These are phyloP conservation scores for Coccomyxa sp. DNA, from an alignment of 139 green algal species.

Conservation along the genomic window DNA sequence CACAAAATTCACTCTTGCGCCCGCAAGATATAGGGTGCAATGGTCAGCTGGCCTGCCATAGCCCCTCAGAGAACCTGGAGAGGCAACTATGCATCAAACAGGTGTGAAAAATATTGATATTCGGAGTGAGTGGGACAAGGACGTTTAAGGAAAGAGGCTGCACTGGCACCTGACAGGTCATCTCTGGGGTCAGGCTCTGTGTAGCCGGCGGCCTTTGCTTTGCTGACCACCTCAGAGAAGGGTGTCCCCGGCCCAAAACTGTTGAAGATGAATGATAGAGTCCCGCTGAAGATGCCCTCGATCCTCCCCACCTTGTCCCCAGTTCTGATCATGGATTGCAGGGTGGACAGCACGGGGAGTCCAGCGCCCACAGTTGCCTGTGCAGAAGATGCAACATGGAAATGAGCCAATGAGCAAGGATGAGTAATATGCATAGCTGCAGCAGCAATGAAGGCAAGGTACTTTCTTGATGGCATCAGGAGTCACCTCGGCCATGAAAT, in stretches of 20 bases:
- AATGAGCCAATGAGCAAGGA: background rate
- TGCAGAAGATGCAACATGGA: background rate
- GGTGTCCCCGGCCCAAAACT: slow-evolving; percentile 31
- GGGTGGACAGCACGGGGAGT: slow-evolving; percentile 71
- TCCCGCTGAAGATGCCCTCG: slow-evolving; percentile 65
- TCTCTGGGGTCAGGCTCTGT: slow-evolving; percentile 80
- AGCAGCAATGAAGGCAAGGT: background rate
- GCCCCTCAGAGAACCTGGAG: background rate
- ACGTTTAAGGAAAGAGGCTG: no score
- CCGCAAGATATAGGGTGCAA: background rate
- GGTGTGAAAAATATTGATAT: no score
- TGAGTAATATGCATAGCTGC: background rate
- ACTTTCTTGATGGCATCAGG: background rate
- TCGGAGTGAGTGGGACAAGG: no score
- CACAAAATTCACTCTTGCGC: background rate
- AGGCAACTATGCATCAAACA: background rate
- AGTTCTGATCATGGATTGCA: slow-evolving; percentile 57
- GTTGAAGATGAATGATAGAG: slow-evolving; percentile 84
- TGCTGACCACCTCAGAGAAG: slow-evolving; percentile 61
- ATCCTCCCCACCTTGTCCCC: slow-evolving; percentile 66
- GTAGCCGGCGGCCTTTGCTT: slow-evolving; percentile 57
- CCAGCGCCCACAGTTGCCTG: slow-evolving; percentile 69
- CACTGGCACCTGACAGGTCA: slow-evolving; percentile 21
- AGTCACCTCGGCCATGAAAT: background rate
- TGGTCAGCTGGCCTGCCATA: background rate